These are phyloP conservation scores for Bryopsis sp. DNA, from an alignment of 139 green algal species.

Conservation along the genomic window DNA sequence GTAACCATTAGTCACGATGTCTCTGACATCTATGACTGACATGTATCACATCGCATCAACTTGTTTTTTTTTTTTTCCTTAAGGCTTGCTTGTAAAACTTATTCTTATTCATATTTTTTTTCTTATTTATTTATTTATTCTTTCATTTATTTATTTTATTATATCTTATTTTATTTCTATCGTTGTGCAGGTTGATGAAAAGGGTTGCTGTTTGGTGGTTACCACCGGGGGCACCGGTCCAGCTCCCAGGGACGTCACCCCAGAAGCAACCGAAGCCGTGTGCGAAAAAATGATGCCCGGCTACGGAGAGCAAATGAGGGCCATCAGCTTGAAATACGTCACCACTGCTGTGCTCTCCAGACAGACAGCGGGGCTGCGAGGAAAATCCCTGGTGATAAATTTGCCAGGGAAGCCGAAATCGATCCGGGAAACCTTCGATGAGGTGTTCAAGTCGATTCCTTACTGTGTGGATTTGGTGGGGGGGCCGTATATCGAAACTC, in stretches of 20 bases:
- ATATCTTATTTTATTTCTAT: too few relatives aligned
- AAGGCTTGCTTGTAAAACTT: too few relatives aligned
- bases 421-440: conserved; percentile 88
- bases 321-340: conserved; percentile 82
- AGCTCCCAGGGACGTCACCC: conserved; percentile 78
- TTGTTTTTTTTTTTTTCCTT: too few relatives aligned
- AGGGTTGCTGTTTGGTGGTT: conserved; percentile 77
- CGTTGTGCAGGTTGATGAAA: conserved; percentile 45
- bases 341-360: conserved; percentile 85
- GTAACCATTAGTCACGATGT: too few relatives aligned
- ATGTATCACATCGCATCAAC: too few relatives aligned
- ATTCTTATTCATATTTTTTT: too few relatives aligned
- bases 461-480: conserved; percentile 78
- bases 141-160: too few relatives aligned
- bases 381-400: conserved; percentile 77
- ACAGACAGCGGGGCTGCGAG: conserved; percentile 80
- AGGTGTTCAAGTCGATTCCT: conserved; percentile 82
- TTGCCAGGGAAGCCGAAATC: conserved; percentile 84
- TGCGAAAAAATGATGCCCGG: conserved; percentile 82
- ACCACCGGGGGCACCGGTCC: conserved; percentile 85
- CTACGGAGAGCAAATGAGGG: conserved; percentile 89
- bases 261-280: conserved; percentile 83
- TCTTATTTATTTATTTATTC: too few relatives aligned
- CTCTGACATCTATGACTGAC: too few relatives aligned
- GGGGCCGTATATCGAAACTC: conserved; percentile 73